Percentiles rank a stretch among this genome's conserved stretches.
Conservation (phyloP, 2,329 filamentous ascomycete species). For the Fusarium sp. region DNA sequence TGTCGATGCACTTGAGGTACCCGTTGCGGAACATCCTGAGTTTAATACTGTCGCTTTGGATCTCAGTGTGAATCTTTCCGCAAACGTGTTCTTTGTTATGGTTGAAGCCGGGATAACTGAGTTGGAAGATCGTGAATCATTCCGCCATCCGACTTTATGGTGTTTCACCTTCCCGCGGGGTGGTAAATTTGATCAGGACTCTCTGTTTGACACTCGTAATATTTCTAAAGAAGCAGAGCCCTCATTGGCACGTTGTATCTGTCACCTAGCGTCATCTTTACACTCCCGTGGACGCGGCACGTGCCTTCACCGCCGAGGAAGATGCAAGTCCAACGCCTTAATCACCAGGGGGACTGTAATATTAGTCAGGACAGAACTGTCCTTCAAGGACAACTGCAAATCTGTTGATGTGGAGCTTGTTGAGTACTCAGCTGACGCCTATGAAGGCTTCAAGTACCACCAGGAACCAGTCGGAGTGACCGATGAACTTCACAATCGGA, state of each 20-base stretch:
- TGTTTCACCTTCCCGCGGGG: too few species aligned
- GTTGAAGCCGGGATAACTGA: too few species aligned
- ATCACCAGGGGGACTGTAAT: neutral
- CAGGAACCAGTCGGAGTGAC: neutral
- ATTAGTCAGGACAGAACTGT: neutral
- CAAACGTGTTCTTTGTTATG: too few species aligned
- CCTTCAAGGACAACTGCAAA: neutral
- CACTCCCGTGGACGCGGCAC: neutral
- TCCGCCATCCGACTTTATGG: too few species aligned
- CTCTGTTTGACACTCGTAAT: neutral
- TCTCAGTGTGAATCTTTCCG: too few species aligned
- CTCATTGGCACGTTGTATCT: neutral
- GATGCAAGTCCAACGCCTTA: neutral
- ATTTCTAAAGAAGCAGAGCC: neutral
- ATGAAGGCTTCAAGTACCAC: neutral
- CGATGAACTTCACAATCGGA: neutral
- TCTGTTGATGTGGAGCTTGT: neutral
- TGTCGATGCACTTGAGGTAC: conserved; percentile 97
- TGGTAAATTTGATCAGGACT: neutral
- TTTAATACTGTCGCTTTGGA: too few species aligned
- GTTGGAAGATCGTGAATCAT: too few species aligned
- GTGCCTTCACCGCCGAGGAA: neutral
- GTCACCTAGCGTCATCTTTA: too few species aligned
- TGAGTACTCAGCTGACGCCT: neutral
- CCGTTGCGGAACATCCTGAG: conserved; percentile 53